A percentile compares a stretch with the other conserved stretches of the same genome.
These are phyloP conservation scores for Leucocoprinus leucothites DNA, from an alignment of 768 basidiomycete genomes.

Conservation along the genomic window DNA sequence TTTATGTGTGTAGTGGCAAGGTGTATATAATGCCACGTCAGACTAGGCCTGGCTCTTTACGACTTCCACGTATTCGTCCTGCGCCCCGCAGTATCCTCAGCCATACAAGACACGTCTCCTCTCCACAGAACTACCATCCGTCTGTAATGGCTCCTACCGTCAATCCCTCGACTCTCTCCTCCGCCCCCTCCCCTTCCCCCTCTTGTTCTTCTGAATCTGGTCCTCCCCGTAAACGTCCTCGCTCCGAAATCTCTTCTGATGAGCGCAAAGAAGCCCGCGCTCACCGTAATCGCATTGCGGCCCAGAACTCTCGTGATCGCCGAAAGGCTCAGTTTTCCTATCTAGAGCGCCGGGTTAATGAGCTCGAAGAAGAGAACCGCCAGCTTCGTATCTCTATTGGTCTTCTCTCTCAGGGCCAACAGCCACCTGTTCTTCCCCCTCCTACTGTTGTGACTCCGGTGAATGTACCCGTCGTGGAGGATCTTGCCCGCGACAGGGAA, in stretches of 20 bases:
- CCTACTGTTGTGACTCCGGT: not conserved
- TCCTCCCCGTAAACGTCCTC: slow-evolving; percentile 73
- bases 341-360: slow-evolving; percentile 64
- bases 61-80: slow-evolving; percentile 36
- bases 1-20: not conserved
- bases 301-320: slow-evolving; percentile 89
- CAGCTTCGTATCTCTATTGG: slow-evolving; percentile 54
- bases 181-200: slow-evolving; percentile 23
- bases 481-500: slow-evolving; percentile 49
- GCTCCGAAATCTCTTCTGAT: slow-evolving; percentile 60
- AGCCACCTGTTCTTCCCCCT: slow-evolving; percentile 19
- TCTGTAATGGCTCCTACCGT: no score
- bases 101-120: slow-evolving; percentile 12
- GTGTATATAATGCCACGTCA: slow-evolving; percentile 22
- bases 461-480: no score
- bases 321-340: slow-evolving; percentile 78
- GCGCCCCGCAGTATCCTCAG: slow-evolving; percentile 29
- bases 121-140: no score
- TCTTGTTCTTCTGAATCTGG: slow-evolving; percentile 19
- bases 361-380: slow-evolving; percentile 84
- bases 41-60: slow-evolving; percentile 18
- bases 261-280: slow-evolving; percentile 87
- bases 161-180: slow-evolving; percentile 31
- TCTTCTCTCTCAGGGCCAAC: slow-evolving; percentile 18
- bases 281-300: slow-evolving; percentile 90